A percentile compares a stretch with the other conserved stretches of the same genome.
phyloP scores from a whole-genome alignment of 2,329 filamentous ascomycete species.

The Scedosporium apiospermum region DNA sequence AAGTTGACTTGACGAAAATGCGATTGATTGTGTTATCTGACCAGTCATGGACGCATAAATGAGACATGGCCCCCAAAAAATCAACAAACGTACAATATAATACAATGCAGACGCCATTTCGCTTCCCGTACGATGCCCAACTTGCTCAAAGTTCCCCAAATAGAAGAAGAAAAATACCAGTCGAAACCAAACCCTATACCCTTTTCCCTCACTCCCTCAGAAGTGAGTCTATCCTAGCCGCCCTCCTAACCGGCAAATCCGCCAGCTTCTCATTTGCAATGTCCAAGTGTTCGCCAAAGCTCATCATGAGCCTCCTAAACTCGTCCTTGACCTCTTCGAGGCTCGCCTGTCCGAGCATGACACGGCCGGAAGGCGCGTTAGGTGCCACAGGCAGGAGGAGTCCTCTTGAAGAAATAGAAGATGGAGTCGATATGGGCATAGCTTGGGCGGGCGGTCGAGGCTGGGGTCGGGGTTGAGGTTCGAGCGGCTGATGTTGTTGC shows the following conservation, averaged over 20 bases:
- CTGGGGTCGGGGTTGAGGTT: not conserved
- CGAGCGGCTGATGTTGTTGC: constrained; percentile 10
- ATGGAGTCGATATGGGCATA: not conserved
- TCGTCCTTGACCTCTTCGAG: constrained; percentile 40
- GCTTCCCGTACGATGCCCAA: not conserved
- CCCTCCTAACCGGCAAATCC: constrained; percentile 25
- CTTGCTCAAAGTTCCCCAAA: not conserved
- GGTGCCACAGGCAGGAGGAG: constrained; percentile 26
- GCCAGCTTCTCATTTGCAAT: constrained; percentile 35
- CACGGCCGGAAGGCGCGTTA: constrained; percentile 36
- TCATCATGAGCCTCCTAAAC: constrained; percentile 40
- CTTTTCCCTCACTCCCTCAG: not conserved
- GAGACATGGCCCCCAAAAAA: not conserved
- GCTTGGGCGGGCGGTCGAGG: not conserved
- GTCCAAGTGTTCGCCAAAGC: constrained; percentile 37
- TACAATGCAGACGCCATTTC: not conserved
- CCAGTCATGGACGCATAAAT: not conserved
- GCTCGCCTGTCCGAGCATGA: constrained; percentile 45
- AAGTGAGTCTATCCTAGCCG: not conserved
- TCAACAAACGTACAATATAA: not conserved
- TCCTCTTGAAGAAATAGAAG: not conserved
- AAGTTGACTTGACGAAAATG: too few species aligned
- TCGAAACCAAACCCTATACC: not conserved
- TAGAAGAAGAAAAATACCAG: not conserved
- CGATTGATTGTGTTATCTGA: not conserved